These are phyloP conservation scores for Aspergillus ibericus DNA, from an alignment of 2,329 filamentous ascomycete genomes.

Conservation along the genomic window DNA sequence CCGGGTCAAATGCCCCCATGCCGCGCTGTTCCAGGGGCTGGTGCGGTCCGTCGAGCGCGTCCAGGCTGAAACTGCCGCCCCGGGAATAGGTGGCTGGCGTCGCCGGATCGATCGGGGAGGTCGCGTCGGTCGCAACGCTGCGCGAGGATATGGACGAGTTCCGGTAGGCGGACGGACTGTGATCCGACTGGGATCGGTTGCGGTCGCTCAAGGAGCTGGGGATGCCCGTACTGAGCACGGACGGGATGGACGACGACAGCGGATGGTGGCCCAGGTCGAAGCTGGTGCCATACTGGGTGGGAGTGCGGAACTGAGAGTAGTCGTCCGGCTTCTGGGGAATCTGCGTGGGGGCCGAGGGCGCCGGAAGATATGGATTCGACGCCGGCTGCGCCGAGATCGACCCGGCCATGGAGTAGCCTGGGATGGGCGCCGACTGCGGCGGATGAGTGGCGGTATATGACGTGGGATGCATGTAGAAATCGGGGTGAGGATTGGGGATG, in stretches of 20 bases:
- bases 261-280: constrained; percentile 38
- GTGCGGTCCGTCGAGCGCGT: constrained; percentile 32
- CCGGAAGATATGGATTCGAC: constrained; percentile 40
- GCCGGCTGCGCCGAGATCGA: constrained; percentile 34
- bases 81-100: constrained; percentile 39
- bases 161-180: constrained; percentile 39
- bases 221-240: constrained; percentile 32
- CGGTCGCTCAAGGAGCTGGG: constrained; percentile 36
- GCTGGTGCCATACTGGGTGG: constrained; percentile 33
- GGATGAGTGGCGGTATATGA: constrained; percentile 37
- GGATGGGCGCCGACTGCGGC: constrained; percentile 33
- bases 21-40: constrained; percentile 35
- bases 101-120: constrained; percentile 40
- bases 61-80: constrained; percentile 37
- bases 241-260: constrained; percentile 36
- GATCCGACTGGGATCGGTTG: constrained; percentile 38
- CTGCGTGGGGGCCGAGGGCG: constrained; percentile 29
- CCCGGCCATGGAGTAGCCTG: constrained; percentile 36
- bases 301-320: constrained; percentile 34
- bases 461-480: constrained; percentile 39
- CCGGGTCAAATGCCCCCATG: constrained; percentile 34
- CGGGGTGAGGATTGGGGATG: constrained; percentile 35
- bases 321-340: constrained; percentile 40
- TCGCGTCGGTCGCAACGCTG: constrained; percentile 38
- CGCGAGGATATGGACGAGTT: constrained; percentile 43